Base-by-base conservation (phyloP, 257 asterid species). In the Primulina huaijiensis region DNA sequence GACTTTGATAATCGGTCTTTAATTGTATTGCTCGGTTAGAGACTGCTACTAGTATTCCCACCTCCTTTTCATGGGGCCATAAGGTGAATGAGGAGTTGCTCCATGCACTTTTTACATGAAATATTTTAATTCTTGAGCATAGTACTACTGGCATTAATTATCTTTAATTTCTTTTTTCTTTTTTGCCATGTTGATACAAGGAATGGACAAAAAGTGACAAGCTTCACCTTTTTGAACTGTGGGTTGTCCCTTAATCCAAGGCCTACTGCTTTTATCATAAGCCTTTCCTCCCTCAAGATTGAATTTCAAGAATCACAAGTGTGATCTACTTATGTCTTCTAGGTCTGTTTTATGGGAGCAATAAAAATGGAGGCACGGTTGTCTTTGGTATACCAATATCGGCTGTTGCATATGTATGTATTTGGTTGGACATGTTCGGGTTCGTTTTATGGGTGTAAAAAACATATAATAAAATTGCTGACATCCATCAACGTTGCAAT, bases 201-300 rank as follows among this genome's bases (percentile, higher is more conserved):
- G 73, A 53, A 79, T 72, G 62, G 84, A 81, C 83, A 77, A 40
- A 37, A 81, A 81, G 82, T 75, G 63, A 69, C 20, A 29, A 38
- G 70, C 79, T 79, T 77, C 78, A 60, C 43, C 83, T 84, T 80
- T 87, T 76, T 76, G 71, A 84, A 79, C 79, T 80, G 77, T 65
- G 77, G 74, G 69, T 84, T 84, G 96, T 88, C 90, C 67, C 89
- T 78, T 83, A 78, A 73, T 75, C 59, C 60, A 38, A 16, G 23
- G 43, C 31, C 82, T 75, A 76, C 23, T 56, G 6, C 5, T 67
- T 55, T 65, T 77, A 76, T 73, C 73, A 30, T 20, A 82, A 60
- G 29, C 80, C 80, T 63, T 65, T 14, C 57, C 64, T 53, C 58
- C 81, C 89, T 81, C 92, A 78, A 84, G 76, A 87, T 87, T 88